Conservation (phyloP, 2,329 filamentous ascomycete genomes). For the Ophiostoma australiae region DNA sequence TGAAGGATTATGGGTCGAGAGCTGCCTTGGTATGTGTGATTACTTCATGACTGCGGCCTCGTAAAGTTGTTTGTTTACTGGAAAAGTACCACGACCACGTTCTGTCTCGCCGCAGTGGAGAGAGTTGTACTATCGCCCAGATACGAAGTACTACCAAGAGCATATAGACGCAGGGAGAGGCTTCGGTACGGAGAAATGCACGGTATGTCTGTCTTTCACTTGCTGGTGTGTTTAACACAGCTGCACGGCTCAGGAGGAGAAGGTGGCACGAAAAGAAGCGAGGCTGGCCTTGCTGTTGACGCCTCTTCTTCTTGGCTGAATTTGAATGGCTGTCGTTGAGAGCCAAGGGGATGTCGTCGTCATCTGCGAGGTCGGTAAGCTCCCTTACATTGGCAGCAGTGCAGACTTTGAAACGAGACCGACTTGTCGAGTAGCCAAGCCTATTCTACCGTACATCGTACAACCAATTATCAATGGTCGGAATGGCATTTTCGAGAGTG, state of each 20-base stretch:
- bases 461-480: background rate
- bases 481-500: background rate
- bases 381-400: background rate
- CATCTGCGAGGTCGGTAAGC: background rate
- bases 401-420: background rate
- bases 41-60: background rate
- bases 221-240: background rate
- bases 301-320: background rate
- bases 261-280: background rate
- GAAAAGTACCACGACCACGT: conserved; percentile 5
- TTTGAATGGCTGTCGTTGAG: background rate
- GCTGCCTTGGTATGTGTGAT: background rate
- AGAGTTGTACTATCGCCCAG: background rate
- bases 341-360: background rate
- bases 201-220: background rate
- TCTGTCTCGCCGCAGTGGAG: conserved; percentile 2
- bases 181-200: background rate
- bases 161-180: background rate
- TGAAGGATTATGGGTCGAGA: background rate
- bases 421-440: background rate
- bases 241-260: conserved; percentile 7
- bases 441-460: background rate
- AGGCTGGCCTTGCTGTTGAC: background rate
- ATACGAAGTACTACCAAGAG: background rate
- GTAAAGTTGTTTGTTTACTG: background rate